Percentiles rank a stretch among this genome's conserved stretches.
phyloP scores from a whole-genome alignment of 1,284 basidiomycete genomes.

The Melampsora larici-populina region DNA sequence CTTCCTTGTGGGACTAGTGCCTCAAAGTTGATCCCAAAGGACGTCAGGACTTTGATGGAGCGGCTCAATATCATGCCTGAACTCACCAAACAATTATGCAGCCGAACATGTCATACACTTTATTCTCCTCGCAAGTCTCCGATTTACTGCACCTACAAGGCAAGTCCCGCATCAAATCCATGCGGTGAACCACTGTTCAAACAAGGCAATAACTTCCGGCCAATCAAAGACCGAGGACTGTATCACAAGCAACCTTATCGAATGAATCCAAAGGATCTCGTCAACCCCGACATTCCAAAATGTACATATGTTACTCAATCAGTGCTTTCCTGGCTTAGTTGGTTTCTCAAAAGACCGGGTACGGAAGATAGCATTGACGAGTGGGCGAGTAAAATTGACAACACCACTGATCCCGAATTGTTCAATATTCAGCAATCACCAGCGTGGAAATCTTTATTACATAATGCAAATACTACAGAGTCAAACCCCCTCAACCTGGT shows the following conservation, averaged over 20 bases:
- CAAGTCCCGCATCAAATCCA: too few relatives aligned
- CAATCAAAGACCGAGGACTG: conserved; percentile 7
- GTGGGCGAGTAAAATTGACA: neutral
- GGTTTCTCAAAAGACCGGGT: neutral
- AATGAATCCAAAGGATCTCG: neutral
- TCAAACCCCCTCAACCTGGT: neutral
- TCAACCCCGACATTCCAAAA: too few relatives aligned
- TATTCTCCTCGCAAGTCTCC: too few relatives aligned
- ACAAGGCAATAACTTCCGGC: neutral
- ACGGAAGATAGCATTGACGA: neutral
- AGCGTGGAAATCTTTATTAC: neutral
- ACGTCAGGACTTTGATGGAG: too few relatives aligned
- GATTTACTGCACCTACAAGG: too few relatives aligned
- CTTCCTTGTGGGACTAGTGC: too few relatives aligned
- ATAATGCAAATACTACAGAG: neutral
- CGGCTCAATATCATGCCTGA: too few relatives aligned
- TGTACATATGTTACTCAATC: neutral
- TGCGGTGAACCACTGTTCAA: conserved; percentile 3
- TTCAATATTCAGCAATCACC: conserved; percentile 14
- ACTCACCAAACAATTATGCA: too few relatives aligned
- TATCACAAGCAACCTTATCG: neutral
- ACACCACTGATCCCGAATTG: neutral
- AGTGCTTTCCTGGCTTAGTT: neutral
- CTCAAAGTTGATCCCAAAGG: too few relatives aligned
- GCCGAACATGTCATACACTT: too few relatives aligned